Percentiles rank a stretch among this genome's conserved stretches.
phyloP scores from a whole-genome alignment of 148 eudicot species.

The Linanthus parryae region DNA sequence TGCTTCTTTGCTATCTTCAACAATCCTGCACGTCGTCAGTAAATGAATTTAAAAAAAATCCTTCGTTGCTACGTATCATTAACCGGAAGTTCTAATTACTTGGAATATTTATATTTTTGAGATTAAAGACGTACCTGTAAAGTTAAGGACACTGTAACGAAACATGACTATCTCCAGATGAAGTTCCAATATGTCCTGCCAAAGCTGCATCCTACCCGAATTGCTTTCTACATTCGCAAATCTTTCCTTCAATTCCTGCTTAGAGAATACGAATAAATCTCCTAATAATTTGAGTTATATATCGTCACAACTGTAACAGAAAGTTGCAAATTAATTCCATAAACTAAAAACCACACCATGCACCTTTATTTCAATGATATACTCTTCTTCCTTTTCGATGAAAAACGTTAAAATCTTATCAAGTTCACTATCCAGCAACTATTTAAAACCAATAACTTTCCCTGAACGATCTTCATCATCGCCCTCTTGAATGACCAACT shows the following conservation, averaged over 20 bases:
- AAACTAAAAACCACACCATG: no score
- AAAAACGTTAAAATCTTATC: constrained; percentile 10
- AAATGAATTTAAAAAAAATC: not conserved
- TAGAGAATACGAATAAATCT: no score
- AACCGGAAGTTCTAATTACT: not conserved
- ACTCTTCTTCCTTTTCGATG: constrained; percentile 14
- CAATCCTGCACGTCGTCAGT: constrained; percentile 1
- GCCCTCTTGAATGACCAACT: constrained; percentile 4
- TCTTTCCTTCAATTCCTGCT: constrained; percentile 14
- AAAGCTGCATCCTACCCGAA: constrained; percentile 2
- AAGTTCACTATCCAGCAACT: constrained; percentile 7
- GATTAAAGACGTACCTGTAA: constrained; percentile 6
- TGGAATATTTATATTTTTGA: not conserved
- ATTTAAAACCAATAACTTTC: constrained; percentile 1
- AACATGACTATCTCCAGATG: constrained; percentile 15
- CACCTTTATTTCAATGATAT: constrained; percentile 15
- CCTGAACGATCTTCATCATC: not conserved
- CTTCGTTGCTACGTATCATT: not conserved
- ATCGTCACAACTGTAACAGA: no score
- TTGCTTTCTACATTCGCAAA: constrained; percentile 1
- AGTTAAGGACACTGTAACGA: constrained; percentile 14
- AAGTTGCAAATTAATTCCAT: no score
- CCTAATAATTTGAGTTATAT: no score
- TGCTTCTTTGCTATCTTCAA: constrained; percentile 15
- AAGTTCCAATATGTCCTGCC: constrained; percentile 10